Base-by-base conservation (phyloP, 768 basidiomycete species). In the Lactifluus echinatus region DNA sequence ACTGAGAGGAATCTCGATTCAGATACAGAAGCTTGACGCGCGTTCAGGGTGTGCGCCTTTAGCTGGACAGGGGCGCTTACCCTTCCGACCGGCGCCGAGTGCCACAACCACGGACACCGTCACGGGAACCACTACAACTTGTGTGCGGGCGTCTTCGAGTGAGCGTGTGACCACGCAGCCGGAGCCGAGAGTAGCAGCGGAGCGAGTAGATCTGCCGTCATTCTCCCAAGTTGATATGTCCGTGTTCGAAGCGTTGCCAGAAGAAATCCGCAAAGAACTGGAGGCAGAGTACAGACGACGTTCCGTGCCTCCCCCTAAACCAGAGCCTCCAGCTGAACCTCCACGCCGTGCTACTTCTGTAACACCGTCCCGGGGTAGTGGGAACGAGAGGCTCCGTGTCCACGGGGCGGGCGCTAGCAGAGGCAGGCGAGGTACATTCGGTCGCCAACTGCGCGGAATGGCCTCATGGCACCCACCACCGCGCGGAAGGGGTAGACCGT, bases 1-100 rank as follows among this genome's bases (percentile, higher is more conserved):
- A 60, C 73, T 98, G n/a, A 79, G 95, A 21, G 95, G 95, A 1
- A 80, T 98, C 55, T 93, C 90, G 0, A 85, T 98, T 8, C 92
- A 94, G 65, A 81, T 97, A 12, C 84, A 87, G 65, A 97, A 93
- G 68, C 76, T 98, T 4, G 92, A 96, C 70, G 73, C 68, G 15
- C 70, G 71, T 1, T 72, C 67, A 2, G 54, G 65, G 3, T 66
- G 67, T 23, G 65, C 62, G 14, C 65, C 68, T 10, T 73, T 75
- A 15, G 62, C 70, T 4, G 85, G 82, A 1, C 92, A 93, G 66
- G 77, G 72, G 2, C 73, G 74, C 12, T 69, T 93, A 28, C 73
- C 78, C 0, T 94, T 94, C 69, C 74, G 74, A 52, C 66, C 63
- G 34, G 42, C 53, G n/a, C 48, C 46, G 50, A 55, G 58, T 31